These are phyloP conservation scores for Leccinum broughii DNA, from an alignment of 768 basidiomycete species.

Conservation along the genomic window DNA sequence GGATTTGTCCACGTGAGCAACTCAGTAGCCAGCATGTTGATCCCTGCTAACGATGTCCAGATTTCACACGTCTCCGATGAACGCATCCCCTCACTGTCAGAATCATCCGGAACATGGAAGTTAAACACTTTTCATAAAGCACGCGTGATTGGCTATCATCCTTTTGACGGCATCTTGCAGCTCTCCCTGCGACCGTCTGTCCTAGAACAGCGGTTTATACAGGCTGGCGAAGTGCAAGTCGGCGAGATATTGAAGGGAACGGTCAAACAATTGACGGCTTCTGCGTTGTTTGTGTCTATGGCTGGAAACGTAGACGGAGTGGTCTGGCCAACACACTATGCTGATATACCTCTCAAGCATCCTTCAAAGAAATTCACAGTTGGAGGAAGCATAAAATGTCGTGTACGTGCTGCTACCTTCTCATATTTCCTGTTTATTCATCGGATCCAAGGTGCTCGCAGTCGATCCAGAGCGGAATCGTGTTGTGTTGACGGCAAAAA, in stretches of 20 bases:
- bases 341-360: slow-evolving; percentile 92
- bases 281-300: slow-evolving; percentile 81
- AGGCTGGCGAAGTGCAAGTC: slow-evolving; percentile 76
- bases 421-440: not conserved
- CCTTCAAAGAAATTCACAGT: slow-evolving; percentile 88
- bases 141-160: slow-evolving; percentile 83
- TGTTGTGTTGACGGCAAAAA: slow-evolving; percentile 88
- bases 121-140: slow-evolving; percentile 77
- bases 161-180: slow-evolving; percentile 85
- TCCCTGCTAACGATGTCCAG: slow-evolving; percentile 39
- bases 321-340: slow-evolving; percentile 92
- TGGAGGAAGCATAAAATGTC: slow-evolving; percentile 80
- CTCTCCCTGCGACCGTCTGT: slow-evolving; percentile 83
- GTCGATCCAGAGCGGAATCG: slow-evolving; percentile 82
- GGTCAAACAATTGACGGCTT: slow-evolving; percentile 80
- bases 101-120: slow-evolving; percentile 77
- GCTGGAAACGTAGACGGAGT: slow-evolving; percentile 89
- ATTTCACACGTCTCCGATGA: slow-evolving; percentile 95
- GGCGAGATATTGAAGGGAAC: slow-evolving; percentile 87
- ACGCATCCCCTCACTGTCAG: slow-evolving; percentile 75
- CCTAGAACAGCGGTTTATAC: slow-evolving; percentile 83
- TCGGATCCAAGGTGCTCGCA: slow-evolving; percentile 62
- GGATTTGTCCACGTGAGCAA: slow-evolving; percentile 85
- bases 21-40: not conserved
- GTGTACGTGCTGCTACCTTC: slow-evolving; percentile 50